Evolutionary conservation across 1,139 yeast species (phyloP), one percentile per base, ranked within the genome.

Genomic region (Pichia sp.): DNA sequence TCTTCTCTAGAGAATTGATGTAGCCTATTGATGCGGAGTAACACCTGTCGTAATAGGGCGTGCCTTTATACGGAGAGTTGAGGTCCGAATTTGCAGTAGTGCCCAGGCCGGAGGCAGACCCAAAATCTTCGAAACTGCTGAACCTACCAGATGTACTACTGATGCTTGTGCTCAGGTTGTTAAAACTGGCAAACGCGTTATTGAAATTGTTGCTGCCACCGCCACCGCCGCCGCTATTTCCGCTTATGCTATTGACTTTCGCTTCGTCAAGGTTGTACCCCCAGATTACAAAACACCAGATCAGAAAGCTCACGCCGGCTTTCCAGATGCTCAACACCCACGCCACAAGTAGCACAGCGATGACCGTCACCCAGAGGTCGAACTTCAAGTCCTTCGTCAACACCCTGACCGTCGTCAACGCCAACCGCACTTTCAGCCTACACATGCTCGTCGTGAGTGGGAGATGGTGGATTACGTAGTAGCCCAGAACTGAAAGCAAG

Each of bases 261-360:
- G 31, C 15, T 8, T 48, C 57, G 15, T 51, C 29, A 10, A 58
- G 29, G 31, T 56, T 53, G 26, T 58, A 58, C 6, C 54, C 26
- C 59, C 61, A 58, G 3, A 58, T 41, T 3, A 54, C 45, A 13
- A 46, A 42, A 38, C 41, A 47, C 61, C 61, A 58, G 15, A 54
- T 34, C 4, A 51, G 8, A 34, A 57, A 55, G 16, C 42, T 51
- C 3, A 56, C 34, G 0, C 54, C 53, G 8, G 45, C 29, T 19
- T 55, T 45, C 56, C 56, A 54, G 32, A 51, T 30, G 8, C 50
- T 52, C 6, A 56, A 47, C 7, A 58, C 16, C 59, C 61, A 58
- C 5, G 54, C 43, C 13, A 45, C 19, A 2, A 54, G n/a, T 10
- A 58, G 34, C 0, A 53, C 23, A 1, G 46, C 45, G 6, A 56